Base-by-base conservation (phyloP, 129 eudicot genomes). In the Heracleum sosnowskyi region DNA sequence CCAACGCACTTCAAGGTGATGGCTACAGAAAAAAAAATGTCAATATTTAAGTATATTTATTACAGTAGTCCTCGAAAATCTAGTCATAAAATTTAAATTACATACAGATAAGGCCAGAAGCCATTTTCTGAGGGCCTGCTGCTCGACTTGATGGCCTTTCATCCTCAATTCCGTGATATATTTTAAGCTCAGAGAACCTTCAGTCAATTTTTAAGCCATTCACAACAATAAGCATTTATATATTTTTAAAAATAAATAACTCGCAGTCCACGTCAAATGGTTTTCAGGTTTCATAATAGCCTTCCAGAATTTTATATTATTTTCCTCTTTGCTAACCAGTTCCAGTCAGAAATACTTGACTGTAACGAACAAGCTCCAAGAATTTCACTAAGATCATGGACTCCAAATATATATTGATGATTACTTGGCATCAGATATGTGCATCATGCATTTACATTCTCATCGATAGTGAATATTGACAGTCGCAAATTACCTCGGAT, bases 101-200 rank as follows among this genome's bases (percentile, higher is more conserved):
- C 88, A 26, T 88, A 91, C 95, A 75, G 41, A 89, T 82, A 47
- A 93, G 92, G 36, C 98, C 92, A 13, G 98, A 87, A 68, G 92
- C 51, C 95, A 89, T 86, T 81, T 89, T 93, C 80, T 91, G 97
- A 72, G 97, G 97, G 76, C 97, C 99, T 57, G 90, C 70, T 78
- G 88, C 87, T 74, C 86, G 89, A 72, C 51, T 85, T 74, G 87
- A 79, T 44, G 92, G 89, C 82, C 86, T 89, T 77, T 82, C 92
- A 82, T 94, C 97, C 72, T 91, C 99, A 77, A 96, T 88, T 46
- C 97, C 97, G 74, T 92, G 90, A 77, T 81, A 75, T 69, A 79
- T 79, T 87, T 89, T 92, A 17, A 96, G 97, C 87, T 92, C 97
- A n/a, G 47, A 20, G 69, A 96, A 96, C 82, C 97, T 96, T 84